A percentile compares a stretch with the other conserved stretches of the same genome.
phyloP scores from a whole-genome alignment of 2,329 filamentous ascomycete genomes.

The Zopfia rhizophila region DNA sequence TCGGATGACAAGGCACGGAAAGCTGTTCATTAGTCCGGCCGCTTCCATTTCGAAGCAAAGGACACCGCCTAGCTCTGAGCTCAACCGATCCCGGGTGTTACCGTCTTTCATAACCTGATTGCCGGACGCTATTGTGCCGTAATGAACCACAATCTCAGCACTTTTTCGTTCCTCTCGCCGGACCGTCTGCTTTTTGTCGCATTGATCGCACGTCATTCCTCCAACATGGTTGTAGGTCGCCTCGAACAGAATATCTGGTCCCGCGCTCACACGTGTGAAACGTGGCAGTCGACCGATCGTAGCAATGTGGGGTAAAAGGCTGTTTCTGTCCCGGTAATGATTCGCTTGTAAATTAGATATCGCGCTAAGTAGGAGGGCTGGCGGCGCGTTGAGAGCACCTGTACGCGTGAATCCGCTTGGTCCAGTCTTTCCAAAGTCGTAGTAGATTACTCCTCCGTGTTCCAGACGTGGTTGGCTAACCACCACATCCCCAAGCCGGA shows the following conservation, averaged over 20 bases:
- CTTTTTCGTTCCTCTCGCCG: slow-evolving; percentile 10
- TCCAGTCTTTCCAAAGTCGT: slow-evolving; percentile 16
- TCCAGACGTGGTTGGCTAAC: slow-evolving; percentile 9
- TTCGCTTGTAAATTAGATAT: slow-evolving; percentile 14
- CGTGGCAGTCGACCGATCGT: slow-evolving; percentile 1
- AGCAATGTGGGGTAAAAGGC: slow-evolving; percentile 2
- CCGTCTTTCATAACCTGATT: slow-evolving; percentile 55
- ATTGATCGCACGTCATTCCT: slow-evolving; percentile 9
- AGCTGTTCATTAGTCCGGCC: too few relatives aligned
- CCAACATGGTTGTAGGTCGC: slow-evolving; percentile 15
- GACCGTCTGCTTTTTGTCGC: slow-evolving; percentile 9
- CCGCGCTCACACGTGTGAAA: slow-evolving; percentile 8
- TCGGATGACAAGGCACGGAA: slow-evolving; percentile 11
- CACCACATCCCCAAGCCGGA: slow-evolving; percentile 16
- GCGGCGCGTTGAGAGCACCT: slow-evolving; percentile 11
- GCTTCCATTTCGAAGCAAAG: slow-evolving; percentile 17
- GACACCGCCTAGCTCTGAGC: slow-evolving; percentile 1
- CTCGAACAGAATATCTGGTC: slow-evolving; percentile 20
- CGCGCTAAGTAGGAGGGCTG: slow-evolving; percentile 8
- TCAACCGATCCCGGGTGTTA: slow-evolving; percentile 47
- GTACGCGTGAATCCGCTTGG: slow-evolving; percentile 11
- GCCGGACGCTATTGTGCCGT: slow-evolving; percentile 52
- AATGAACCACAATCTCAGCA: slow-evolving; percentile 36
- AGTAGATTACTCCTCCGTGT: slow-evolving; percentile 19
- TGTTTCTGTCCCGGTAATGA: slow-evolving; percentile 4